Percentiles rank a stretch among this genome's conserved stretches.
phyloP scores from a whole-genome alignment of 129 eudicot species.

The Centella asiatica region DNA sequence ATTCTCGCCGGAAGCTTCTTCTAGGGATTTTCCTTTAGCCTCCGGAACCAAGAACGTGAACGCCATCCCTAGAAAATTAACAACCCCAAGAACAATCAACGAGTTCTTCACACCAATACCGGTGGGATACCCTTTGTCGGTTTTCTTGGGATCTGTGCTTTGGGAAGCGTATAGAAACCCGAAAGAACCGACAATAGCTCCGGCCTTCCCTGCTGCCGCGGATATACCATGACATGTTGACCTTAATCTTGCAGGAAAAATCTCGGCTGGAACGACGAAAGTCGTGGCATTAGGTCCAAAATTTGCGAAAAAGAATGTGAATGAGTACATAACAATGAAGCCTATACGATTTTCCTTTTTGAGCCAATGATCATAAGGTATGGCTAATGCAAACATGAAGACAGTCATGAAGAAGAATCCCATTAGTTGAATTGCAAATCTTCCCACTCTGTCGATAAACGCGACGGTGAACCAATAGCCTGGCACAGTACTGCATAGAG shows the following conservation, averaged over 20 bases:
- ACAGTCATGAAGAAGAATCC: conserved; percentile 45
- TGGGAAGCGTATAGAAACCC: conserved; percentile 40
- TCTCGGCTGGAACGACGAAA: conserved; percentile 42
- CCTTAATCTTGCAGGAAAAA: conserved; percentile 41
- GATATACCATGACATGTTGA: conserved; percentile 53
- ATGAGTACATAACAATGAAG: conserved; percentile 31
- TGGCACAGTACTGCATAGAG: conserved; percentile 33
- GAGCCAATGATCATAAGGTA: conserved; percentile 38
- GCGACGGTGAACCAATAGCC: conserved; percentile 38
- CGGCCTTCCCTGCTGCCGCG: conserved; percentile 38
- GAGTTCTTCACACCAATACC: conserved; percentile 39
- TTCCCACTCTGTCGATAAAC: conserved; percentile 24
- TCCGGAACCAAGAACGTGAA: conserved; percentile 42
- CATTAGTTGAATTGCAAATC: conserved; percentile 31
- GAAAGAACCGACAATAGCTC: conserved; percentile 40
- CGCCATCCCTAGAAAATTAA: conserved; percentile 24
- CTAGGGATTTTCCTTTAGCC: conserved; percentile 35
- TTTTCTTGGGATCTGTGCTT: conserved; percentile 16
- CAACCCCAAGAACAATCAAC: conserved; percentile 24
- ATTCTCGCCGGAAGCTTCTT: conserved; percentile 32
- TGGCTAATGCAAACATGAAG: conserved; percentile 41
- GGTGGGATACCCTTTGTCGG: conserved; percentile 28
- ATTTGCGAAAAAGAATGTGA: conserved; percentile 43
- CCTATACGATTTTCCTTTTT: conserved; percentile 24
- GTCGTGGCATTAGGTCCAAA: conserved; percentile 50